phyloP scores from a whole-genome alignment of 2,329 filamentous ascomycete species.

The Berkeleyomyces basicola region DNA sequence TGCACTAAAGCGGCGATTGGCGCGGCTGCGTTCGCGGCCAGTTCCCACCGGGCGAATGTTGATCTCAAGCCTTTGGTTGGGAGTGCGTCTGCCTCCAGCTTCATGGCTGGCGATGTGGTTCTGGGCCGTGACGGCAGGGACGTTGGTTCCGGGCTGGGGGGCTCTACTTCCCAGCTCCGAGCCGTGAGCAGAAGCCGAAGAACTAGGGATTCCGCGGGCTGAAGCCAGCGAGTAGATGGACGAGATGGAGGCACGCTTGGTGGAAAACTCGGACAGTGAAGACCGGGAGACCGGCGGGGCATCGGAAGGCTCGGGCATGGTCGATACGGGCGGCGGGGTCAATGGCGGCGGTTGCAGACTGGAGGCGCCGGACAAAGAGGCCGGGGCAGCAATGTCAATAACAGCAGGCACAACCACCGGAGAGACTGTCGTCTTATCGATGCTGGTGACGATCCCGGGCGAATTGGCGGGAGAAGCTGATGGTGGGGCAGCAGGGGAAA shows the following conservation, averaged over 20 bases:
- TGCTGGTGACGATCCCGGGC: not conserved
- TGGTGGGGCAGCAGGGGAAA: not conserved
- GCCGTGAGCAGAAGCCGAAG: constrained; percentile 35
- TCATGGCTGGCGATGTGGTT: constrained; percentile 9
- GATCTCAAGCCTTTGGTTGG: constrained; percentile 3
- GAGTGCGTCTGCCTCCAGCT: constrained; percentile 13
- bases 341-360: not conserved
- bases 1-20: constrained; percentile 60
- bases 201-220: constrained; percentile 35
- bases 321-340: not conserved
- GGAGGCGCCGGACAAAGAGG: not conserved
- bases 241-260: constrained; percentile 54
- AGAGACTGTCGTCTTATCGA: not conserved
- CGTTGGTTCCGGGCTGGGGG: constrained; percentile 4
- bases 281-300: constrained; percentile 25
- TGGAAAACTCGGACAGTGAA: constrained; percentile 35
- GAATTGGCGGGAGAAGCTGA: not conserved
- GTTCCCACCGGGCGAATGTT: constrained; percentile 30
- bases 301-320: constrained; percentile 9
- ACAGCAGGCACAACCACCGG: not conserved
- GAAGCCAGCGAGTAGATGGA: constrained; percentile 57
- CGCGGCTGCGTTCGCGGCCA: constrained; percentile 47
- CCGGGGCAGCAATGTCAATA: not conserved
- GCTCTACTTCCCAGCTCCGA: constrained; percentile 28
- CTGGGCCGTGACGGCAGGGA: constrained; percentile 3